Percentiles rank a stretch among this genome's conserved stretches.
Evolutionary conservation across 2,329 filamentous ascomycete species (phyloP).

Genomic region (Emericellopsis cladophorae): DNA sequence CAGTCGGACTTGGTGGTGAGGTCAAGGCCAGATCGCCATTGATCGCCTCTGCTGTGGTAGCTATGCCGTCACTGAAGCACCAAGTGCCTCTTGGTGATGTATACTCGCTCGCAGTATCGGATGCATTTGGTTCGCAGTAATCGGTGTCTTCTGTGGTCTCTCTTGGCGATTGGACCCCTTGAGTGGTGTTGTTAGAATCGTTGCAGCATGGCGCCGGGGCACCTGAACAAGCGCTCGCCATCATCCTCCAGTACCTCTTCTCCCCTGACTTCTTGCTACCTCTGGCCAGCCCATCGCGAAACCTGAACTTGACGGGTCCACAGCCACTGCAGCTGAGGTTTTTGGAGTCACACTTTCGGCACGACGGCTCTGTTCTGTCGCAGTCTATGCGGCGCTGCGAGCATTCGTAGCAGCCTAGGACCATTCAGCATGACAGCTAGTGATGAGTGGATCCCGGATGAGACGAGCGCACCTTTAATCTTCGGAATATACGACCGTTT

Average conservation of each 20-base stretch:
- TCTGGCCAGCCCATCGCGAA: constrained; percentile 7
- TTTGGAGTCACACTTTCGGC: constrained; percentile 16
- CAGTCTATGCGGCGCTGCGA: constrained; percentile 20
- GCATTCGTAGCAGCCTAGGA: constrained; percentile 20
- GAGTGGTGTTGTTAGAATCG: no score
- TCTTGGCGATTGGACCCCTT: no score
- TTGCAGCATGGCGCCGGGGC: no score
- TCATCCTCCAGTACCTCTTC: background rate
- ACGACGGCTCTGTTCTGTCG: constrained; percentile 16
- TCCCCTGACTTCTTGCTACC: background rate
- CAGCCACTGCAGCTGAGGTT: constrained; percentile 17
- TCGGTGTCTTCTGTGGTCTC: no score
- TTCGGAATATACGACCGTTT: constrained; percentile 9
- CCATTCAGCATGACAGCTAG: background rate
- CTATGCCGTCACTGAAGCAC: no score
- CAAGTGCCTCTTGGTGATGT: no score
- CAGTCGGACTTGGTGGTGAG: no score
- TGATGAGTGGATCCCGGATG: background rate
- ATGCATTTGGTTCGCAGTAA: no score
- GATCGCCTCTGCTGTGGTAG: no score
- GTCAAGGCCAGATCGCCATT: no score
- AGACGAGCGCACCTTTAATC: constrained; percentile 8
- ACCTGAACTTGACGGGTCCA: constrained; percentile 12
- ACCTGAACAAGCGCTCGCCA: background rate
- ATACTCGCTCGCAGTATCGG: no score